phyloP scores from a whole-genome alignment of 2,329 filamentous ascomycete species.

The Cladophialophora chaetospira region DNA sequence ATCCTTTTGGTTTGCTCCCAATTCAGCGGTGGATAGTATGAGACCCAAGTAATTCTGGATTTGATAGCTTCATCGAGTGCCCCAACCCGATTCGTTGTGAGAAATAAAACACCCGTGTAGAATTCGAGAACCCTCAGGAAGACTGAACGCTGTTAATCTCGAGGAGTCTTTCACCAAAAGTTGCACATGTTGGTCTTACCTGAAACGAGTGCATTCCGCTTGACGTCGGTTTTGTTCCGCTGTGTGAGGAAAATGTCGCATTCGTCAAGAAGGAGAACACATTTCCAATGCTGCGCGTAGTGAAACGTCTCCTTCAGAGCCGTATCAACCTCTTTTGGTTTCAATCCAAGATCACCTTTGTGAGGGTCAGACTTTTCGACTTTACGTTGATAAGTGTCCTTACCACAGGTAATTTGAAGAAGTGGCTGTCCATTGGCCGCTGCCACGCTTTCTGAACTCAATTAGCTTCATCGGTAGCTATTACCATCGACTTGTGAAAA shows the following conservation, averaged over 20 bases:
- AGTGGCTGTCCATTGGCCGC: constrained; percentile 42
- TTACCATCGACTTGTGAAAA: no score
- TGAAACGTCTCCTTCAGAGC: constrained; percentile 49
- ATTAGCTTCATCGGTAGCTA: no score
- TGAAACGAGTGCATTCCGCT: constrained; percentile 30
- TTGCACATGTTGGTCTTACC: neutral
- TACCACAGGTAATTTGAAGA: constrained; percentile 55
- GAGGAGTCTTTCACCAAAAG: neutral
- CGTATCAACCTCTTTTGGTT: constrained; percentile 45
- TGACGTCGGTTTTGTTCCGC: constrained; percentile 19
- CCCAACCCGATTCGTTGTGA: neutral
- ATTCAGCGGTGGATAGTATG: constrained; percentile 44
- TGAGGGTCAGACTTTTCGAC: no score
- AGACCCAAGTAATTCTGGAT: constrained; percentile 39
- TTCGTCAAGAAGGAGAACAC: constrained; percentile 14
- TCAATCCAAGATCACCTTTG: constrained; percentile 50
- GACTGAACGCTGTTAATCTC: neutral
- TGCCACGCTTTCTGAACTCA: constrained; percentile 35
- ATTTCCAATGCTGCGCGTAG: constrained; percentile 42
- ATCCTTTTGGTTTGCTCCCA: constrained; percentile 27
- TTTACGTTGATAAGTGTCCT: no score
- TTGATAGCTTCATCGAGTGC: neutral
- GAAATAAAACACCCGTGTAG: neutral
- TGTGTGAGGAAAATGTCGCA: constrained; percentile 15
- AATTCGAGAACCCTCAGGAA: neutral